phyloP scores from a whole-genome alignment of 148 eudicot species.

The Rhododendron molle region DNA sequence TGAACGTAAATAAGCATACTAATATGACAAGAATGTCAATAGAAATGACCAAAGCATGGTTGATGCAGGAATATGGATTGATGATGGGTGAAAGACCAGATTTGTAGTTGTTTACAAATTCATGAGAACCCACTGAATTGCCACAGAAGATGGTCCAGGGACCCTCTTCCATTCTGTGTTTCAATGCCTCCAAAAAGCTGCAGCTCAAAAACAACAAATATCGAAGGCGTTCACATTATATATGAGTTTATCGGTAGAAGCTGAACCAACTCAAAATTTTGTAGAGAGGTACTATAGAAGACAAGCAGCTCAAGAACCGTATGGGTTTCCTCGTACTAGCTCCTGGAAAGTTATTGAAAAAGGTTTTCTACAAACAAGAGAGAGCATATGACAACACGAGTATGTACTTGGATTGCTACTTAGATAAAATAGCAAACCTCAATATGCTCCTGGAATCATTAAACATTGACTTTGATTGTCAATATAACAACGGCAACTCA shows the following conservation, averaged over 20 bases:
- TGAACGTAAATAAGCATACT: slow-evolving; percentile 2
- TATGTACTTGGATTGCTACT: too few species aligned
- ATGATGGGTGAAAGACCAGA: slow-evolving; percentile 7
- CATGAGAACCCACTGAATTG: slow-evolving; percentile 9
- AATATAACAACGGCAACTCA: not conserved
- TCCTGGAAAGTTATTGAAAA: not conserved
- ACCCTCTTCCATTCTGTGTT: not conserved
- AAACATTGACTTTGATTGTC: not conserved
- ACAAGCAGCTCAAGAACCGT: not conserved
- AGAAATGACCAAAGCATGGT: slow-evolving; percentile 20
- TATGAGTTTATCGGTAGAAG: not conserved
- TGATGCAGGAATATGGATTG: slow-evolving; percentile 25
- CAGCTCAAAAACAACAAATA: not conserved
- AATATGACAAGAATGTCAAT: slow-evolving; percentile 13
- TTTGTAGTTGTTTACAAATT: not conserved
- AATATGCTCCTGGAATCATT: too few species aligned
- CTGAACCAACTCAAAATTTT: not conserved
- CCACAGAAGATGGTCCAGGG: slow-evolving; percentile 21
- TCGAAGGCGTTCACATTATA: not conserved
- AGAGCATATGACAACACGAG: too few species aligned
- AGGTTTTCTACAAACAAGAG: not conserved
- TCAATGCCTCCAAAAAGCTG: not conserved
- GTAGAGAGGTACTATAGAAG: not conserved
- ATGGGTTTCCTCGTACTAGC: not conserved
- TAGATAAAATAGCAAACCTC: too few species aligned